Percentiles rank a stretch among this genome's conserved stretches.
Evolutionary conservation across 1,139 yeast genomes (phyloP).

Genomic region (Yamadazyma jaroonii): DNA sequence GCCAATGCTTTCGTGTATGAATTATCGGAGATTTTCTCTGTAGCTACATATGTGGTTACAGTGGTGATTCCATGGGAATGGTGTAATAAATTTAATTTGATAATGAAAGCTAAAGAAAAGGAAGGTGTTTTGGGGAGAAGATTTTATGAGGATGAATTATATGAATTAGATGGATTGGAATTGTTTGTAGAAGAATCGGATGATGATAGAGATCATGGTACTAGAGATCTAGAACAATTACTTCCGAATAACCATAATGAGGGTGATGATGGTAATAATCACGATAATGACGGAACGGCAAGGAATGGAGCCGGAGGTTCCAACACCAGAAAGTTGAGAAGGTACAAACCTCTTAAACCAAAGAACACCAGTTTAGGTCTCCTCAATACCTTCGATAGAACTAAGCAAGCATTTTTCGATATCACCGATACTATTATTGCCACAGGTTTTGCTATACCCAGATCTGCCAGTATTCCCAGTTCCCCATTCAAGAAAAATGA

Average conservation of each 20-base stretch:
- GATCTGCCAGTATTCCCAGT: constrained; percentile 44
- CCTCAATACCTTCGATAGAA: constrained; percentile 18
- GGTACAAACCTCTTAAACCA: neutral
- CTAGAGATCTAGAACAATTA: constrained; percentile 2
- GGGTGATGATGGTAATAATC: constrained; percentile 5
- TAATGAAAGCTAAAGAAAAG: constrained; percentile 66
- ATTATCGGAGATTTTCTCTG: constrained; percentile 69
- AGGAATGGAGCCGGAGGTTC: neutral
- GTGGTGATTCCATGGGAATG: constrained; percentile 87
- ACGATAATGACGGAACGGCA: too few species aligned
- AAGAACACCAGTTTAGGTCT: constrained; percentile 8
- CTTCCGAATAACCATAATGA: constrained; percentile 1
- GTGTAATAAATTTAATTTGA: constrained; percentile 65
- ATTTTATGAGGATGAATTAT: constrained; percentile 66
- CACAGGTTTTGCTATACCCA: constrained; percentile 59
- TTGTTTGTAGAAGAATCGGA: constrained; percentile 37
- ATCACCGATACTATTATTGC: constrained; percentile 57
- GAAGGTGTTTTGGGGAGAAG: constrained; percentile 80
- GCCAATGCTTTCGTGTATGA: constrained; percentile 69
- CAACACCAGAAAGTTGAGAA: too few species aligned
- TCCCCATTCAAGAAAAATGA: constrained; percentile 5
- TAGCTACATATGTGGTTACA: constrained; percentile 68
- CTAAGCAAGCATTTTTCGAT: constrained; percentile 38
- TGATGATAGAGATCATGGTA: constrained; percentile 9
- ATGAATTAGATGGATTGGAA: constrained; percentile 43